Evolutionary conservation across 1,284 basidiomycete genomes (phyloP).

Genomic region (Rhodotorula sp.): DNA sequence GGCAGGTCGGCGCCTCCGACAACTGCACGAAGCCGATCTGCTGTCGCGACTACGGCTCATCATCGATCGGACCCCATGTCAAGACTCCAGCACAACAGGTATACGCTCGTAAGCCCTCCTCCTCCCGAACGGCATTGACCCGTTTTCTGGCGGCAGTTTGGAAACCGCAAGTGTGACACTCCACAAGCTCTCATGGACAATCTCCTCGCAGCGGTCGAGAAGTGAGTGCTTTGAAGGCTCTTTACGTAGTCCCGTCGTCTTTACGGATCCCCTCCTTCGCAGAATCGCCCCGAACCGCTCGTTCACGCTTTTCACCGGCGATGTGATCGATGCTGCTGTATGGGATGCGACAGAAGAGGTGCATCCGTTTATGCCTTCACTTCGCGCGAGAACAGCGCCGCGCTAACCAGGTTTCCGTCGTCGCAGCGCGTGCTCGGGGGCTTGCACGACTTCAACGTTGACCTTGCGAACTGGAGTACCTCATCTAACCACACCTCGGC

Average conservation of each 20-base stretch:
- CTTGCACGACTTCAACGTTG: too few relatives aligned
- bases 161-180: conserved; percentile 26
- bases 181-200: conserved; percentile 53
- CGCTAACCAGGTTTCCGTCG: too few relatives aligned
- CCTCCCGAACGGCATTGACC: too few relatives aligned
- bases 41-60: conserved; percentile 50
- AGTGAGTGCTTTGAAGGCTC: conserved; percentile 38
- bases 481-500: too few relatives aligned
- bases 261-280: background rate
- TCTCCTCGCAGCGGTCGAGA: conserved; percentile 54
- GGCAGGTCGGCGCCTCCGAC: conserved; percentile 54
- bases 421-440: background rate
- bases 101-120: too few relatives aligned
- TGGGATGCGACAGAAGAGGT: conserved; percentile 50
- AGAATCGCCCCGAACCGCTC: conserved; percentile 18
- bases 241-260: background rate
- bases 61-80: conserved; percentile 13
- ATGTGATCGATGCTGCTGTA: conserved; percentile 56
- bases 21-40: conserved; percentile 62
- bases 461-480: too few relatives aligned
- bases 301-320: conserved; percentile 63
- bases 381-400: background rate
- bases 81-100: too few relatives aligned
- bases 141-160: too few relatives aligned
- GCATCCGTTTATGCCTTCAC: background rate